Evolutionary conservation across 305 asterid genomes (phyloP).

Genomic region (Striga hermonthica): DNA sequence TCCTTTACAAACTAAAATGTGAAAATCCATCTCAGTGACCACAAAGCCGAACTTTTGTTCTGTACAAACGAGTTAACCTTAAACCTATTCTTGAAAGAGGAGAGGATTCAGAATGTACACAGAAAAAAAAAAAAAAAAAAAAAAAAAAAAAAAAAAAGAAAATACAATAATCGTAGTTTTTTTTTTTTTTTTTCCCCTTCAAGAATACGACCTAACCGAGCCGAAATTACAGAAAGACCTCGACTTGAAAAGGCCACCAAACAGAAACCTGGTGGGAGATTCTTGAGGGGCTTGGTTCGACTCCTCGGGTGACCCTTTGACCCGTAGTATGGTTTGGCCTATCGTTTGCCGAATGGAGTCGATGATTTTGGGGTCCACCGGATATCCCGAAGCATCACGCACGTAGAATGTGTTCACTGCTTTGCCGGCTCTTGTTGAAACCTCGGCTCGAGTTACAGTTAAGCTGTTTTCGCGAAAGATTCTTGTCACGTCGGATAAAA

Average conservation of each 20-base stretch:
- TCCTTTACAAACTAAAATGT: neutral
- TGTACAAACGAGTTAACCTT: neutral
- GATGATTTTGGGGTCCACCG: conserved; percentile 76
- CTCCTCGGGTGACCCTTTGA: conserved; percentile 63
- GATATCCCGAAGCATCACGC: conserved; percentile 74
- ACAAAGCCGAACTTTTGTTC: neutral
- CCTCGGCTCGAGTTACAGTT: conserved; percentile 87
- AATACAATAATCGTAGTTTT: too few relatives aligned
- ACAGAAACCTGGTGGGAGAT: conserved; percentile 82
- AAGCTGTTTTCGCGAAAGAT: conserved; percentile 85
- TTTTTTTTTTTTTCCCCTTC: conserved; percentile 32
- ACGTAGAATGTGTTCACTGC: conserved; percentile 85
- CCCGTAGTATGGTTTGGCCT: conserved; percentile 80
- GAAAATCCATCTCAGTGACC: neutral
- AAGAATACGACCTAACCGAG: conserved; percentile 72
- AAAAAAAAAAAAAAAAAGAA: too few relatives aligned
- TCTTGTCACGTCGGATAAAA: conserved; percentile 78
- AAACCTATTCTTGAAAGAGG: neutral
- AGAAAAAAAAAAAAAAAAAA: neutral
- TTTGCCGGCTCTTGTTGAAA: conserved; percentile 70
- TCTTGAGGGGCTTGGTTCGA: conserved; percentile 60
- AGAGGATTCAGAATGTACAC: conserved; percentile 35
- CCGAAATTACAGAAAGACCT: conserved; percentile 82
- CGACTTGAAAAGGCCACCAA: conserved; percentile 83
- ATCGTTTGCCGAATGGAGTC: conserved; percentile 75